Evolutionary conservation across 495 filamentous ascomycete genomes (phyloP).

Genomic region (Hypoxylon trugodes): DNA sequence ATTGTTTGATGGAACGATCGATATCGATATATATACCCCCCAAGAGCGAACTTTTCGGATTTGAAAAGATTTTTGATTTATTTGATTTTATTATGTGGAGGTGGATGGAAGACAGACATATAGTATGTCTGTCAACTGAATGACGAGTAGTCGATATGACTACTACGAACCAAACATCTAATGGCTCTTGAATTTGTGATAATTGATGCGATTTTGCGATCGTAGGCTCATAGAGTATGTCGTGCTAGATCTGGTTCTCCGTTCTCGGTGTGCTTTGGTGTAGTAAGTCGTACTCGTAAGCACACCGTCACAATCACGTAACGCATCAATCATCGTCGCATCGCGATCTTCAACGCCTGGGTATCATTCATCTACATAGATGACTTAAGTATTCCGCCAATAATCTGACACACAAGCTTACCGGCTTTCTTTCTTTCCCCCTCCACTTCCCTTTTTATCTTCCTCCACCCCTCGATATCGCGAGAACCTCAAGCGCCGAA

Average conservation of each 20-base stretch:
- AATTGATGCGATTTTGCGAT: not conserved
- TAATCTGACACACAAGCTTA: conserved; percentile 40
- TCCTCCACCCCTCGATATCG: not conserved
- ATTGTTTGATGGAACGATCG: conserved; percentile 22
- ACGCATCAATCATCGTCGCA: conserved; percentile 6
- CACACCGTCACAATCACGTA: conserved; percentile 13
- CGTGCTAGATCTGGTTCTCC: too few relatives aligned
- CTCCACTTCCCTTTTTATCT: not conserved
- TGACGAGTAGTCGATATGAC: conserved; percentile 1
- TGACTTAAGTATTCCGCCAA: conserved; percentile 37
- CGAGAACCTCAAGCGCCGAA: not conserved
- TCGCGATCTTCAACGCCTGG: conserved; percentile 43
- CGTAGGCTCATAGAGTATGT: too few relatives aligned
- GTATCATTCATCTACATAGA: conserved; percentile 49
- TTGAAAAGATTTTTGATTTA: conserved; percentile 11
- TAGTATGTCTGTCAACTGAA: conserved; percentile 1
- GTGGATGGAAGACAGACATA: too few relatives aligned
- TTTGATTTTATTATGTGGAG: too few relatives aligned
- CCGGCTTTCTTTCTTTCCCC: conserved; percentile 13
- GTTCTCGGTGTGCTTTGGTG: too few relatives aligned
- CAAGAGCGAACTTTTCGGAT: conserved; percentile 16
- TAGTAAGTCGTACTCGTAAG: too few relatives aligned
- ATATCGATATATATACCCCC: conserved; percentile 38
- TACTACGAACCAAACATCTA: conserved; percentile 4
- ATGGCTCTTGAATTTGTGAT: not conserved